Evolutionary conservation across 352 stramenopile species (phyloP), one percentile per base, ranked within the genome.

Genomic region (Phytophthora fragariaefolia): DNA sequence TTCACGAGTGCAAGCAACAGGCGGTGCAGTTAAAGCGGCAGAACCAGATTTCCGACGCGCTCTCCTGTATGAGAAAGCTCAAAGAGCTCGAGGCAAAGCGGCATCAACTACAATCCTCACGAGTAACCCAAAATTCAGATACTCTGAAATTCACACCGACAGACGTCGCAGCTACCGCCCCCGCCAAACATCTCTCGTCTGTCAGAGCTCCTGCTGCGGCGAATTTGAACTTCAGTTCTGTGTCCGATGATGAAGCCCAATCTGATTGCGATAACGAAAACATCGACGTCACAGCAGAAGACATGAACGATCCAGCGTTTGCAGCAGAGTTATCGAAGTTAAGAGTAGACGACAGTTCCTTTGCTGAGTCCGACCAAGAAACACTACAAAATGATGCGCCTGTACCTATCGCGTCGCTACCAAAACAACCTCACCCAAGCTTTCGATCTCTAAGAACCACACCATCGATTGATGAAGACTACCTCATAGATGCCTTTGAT

Each of bases 401-500:
- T 54, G 30, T 12, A 22, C 26, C 34, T 48, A 27, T 17, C 1
- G n/a, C 17, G 43, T 9, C 5, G 40, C 23, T 24, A 28, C 8
- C 26, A 8, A 64, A 55, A 9, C 13, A 20, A 43, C 20, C 18
- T 20, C 17, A 61, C 6, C 23, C 66, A 4, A 71, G 43, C n/a
- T 56, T 51, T 63, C 57, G 66, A 58, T 53, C 49, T 7, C 53
- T 79, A 48, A 63, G 24, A 71, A 71, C n/a, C 50, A 28, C 62
- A 28, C 54, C 49, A 45, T 85, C 74, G 8, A 74, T 89, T 38
- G 82, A 83, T 54, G 80, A 92, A 45, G 65, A 83, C 45, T 73
- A 79, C 15, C 53, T 92, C 12, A 92, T 92, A 32, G 82, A 92
- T n/a, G 82, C 71, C 15, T 92, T 90, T 65, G 82, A 90, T 42